These are phyloP conservation scores for Globisporangium spiculum DNA, from an alignment of 352 stramenopile species.

Conservation along the genomic window DNA sequence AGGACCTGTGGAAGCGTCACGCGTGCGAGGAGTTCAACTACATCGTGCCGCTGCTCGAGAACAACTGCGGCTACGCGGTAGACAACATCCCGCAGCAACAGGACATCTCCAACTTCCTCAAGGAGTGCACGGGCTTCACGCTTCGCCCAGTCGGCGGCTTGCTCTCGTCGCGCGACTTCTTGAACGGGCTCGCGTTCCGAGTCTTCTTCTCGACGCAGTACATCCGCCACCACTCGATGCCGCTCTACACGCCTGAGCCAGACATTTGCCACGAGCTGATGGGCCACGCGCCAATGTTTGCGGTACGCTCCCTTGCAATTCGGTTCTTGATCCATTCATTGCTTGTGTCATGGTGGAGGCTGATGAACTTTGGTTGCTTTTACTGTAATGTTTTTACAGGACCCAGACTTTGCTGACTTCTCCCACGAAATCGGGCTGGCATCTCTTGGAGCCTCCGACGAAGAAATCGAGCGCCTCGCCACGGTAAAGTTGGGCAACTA, in stretches of 20 bases:
- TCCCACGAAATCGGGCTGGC: conserved; percentile 96
- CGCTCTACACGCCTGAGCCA: conserved; percentile 97
- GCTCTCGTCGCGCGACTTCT: conserved; percentile 95
- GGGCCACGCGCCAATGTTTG: conserved; percentile 97
- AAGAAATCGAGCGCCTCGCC: conserved; percentile 93
- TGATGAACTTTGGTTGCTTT: neutral
- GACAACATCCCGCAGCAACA: conserved; percentile 95
- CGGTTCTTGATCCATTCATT: neutral
- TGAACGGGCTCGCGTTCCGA: conserved; percentile 97
- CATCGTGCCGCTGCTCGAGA: conserved; percentile 92
- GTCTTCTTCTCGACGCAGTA: conserved; percentile 98
- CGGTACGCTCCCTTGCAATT: conserved; percentile 31
- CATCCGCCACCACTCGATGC: conserved; percentile 93
- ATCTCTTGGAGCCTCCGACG: conserved; percentile 93
- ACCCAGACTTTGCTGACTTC: conserved; percentile 98
- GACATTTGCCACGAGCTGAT: conserved; percentile 98
- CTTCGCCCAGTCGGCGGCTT: conserved; percentile 94
- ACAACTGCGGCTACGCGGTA: conserved; percentile 92
- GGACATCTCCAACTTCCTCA: conserved; percentile 95
- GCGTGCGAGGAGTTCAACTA: conserved; percentile 97
- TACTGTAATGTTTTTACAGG: conserved; percentile 25
- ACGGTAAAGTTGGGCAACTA: conserved; percentile 40
- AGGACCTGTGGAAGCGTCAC: conserved; percentile 91
- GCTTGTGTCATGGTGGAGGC: neutral
- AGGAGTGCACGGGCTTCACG: conserved; percentile 89